Evolutionary conservation across 75 land plant species (phyloP), one percentile per base, ranked within the genome.

Genomic region (Pinus albicaulis): DNA sequence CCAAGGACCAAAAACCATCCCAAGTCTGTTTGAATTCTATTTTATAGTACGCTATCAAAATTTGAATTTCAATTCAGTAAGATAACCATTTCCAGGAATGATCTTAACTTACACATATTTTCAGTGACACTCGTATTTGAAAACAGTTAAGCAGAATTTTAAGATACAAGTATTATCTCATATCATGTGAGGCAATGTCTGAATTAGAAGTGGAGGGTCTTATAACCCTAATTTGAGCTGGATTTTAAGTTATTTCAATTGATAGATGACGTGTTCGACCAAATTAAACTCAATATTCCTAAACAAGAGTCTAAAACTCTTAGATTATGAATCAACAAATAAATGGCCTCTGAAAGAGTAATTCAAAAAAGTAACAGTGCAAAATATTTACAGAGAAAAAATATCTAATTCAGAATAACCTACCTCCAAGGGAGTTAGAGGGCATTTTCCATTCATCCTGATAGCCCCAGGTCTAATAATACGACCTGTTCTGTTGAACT

Each of bases 341-440:
- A 60, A 58, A 74, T 26, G 7, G 66, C n/a, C 13, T 64, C 22
- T 16, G 73, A 58, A 22, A 58, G 1, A 20, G 69, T 19, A 16
- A 28, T 60, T 28, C 34, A 10, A 52, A 4, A 58, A 28, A 28
- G 73, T 6, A 16, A 31, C 24, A 16, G 23, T 75, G 14, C 7
- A 16, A 26, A 26, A 20, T 14, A 34, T 17, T 13, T 38, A 41
- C 4, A 41, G 4, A 34, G 52, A 60, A 63, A 75, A 38, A 25
- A 8, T 23, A n/a, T 26, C 11, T 14, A 25, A 19, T 76, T 26
- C 41, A 53, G 48, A 55, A 13, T 56, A 16, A 56, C 5, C 15
- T 84, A 98, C 99, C 98, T 98, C 99, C 63, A 95, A 80, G 55
- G 99, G 99, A 71, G 96, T 95, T 25, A 98, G 83, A 0, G 99